phyloP scores from a whole-genome alignment of 306 rosid species.

The Casuarina glauca region DNA sequence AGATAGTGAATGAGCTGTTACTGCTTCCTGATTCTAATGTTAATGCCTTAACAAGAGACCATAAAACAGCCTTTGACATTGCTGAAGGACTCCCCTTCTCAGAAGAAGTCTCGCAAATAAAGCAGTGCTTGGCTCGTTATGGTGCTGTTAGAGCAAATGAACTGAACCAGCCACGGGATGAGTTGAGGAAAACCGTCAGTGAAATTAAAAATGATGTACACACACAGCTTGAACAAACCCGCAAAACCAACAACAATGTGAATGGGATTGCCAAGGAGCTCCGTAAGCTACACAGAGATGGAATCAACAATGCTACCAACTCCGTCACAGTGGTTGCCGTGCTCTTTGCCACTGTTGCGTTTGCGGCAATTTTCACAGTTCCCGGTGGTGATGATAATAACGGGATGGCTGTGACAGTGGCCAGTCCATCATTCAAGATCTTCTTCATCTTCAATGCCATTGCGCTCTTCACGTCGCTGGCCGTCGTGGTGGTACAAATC shows the following conservation, averaged over 20 bases:
- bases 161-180: constrained; percentile 84
- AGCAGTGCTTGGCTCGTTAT: constrained; percentile 50
- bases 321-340: constrained; percentile 87
- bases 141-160: constrained; percentile 74
- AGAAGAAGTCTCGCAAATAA: constrained; percentile 58
- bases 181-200: constrained; percentile 68
- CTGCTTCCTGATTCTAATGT: constrained; percentile 63
- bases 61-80: constrained; percentile 79
- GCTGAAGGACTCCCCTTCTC: constrained; percentile 76
- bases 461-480: constrained; percentile 73
- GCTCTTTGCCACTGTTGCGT: constrained; percentile 85
- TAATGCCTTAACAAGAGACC: constrained; percentile 75
- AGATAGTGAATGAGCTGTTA: constrained; percentile 77
- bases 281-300: constrained; percentile 66
- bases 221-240: constrained; percentile 81
- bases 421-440: constrained; percentile 50
- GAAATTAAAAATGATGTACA: constrained; percentile 75
- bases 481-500: constrained; percentile 88
- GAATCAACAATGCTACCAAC: constrained; percentile 80
- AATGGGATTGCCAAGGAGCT: constrained; percentile 75
- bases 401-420: constrained; percentile 57
- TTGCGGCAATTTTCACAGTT: constrained; percentile 83
- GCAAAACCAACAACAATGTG: constrained; percentile 71
- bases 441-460: constrained; percentile 72
- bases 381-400: constrained; percentile 67